phyloP scores from a whole-genome alignment of 352 stramenopile genomes.

The Elongisporangium anandrum region DNA sequence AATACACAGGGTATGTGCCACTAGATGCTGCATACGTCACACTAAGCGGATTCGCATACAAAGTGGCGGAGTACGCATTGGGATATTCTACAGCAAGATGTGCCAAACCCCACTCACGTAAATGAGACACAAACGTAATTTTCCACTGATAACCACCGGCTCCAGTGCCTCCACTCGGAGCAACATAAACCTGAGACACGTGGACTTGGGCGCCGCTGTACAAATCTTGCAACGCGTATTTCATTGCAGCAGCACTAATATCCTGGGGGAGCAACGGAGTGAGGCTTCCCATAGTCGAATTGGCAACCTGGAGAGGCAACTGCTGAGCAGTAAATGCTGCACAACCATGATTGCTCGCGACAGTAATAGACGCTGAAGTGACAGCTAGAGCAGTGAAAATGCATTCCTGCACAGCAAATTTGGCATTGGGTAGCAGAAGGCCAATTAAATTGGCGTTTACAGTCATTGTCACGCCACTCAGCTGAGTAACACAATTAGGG shows the following conservation, averaged over 20 bases:
- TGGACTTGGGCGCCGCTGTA: conserved; percentile 30
- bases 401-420: conserved; percentile 69
- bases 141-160: conserved; percentile 73
- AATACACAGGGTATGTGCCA: conserved; percentile 90
- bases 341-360: conserved; percentile 57
- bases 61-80: conserved; percentile 20
- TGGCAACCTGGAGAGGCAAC: conserved; percentile 36
- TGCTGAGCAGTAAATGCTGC: conserved; percentile 31
- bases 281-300: conserved; percentile 20
- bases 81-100: conserved; percentile 78
- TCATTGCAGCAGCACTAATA: conserved; percentile 45
- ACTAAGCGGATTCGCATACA: conserved; percentile 41
- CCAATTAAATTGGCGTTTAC: conserved; percentile 61
- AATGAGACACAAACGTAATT: conserved; percentile 91
- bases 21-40: conserved; percentile 42
- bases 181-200: conserved; percentile 25
- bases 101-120: conserved; percentile 65
- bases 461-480: conserved; percentile 46
- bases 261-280: conserved; percentile 61
- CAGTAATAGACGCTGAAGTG: conserved; percentile 36
- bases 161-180: conserved; percentile 10
- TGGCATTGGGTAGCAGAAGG: conserved; percentile 40
- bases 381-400: conserved; percentile 56
- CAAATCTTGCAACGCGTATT: conserved; percentile 66
- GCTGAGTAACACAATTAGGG: conserved; percentile 40